phyloP scores from a whole-genome alignment of 768 basidiomycete genomes.

The Calocybe cyanea region DNA sequence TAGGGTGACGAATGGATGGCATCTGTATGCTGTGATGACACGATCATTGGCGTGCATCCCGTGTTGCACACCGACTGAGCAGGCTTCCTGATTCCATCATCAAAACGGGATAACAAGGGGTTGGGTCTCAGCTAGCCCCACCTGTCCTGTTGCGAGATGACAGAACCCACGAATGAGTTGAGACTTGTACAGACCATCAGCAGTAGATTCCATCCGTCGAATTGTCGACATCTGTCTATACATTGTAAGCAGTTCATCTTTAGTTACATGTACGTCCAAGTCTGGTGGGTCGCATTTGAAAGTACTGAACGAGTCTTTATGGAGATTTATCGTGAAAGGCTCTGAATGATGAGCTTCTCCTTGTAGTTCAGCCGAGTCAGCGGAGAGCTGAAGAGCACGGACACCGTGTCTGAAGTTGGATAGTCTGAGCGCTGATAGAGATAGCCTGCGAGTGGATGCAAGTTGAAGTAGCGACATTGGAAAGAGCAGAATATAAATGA shows the following conservation, averaged over 20 bases:
- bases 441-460: too few relatives aligned
- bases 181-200: constrained; percentile 94
- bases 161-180: constrained; percentile 98
- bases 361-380: constrained; percentile 67
- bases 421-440: too few relatives aligned
- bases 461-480: background rate
- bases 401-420: constrained; percentile 24
- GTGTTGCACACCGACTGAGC: constrained; percentile 89
- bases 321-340: constrained; percentile 83
- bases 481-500: background rate
- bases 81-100: constrained; percentile 71
- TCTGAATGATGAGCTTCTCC: constrained; percentile 43
- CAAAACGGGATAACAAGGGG: background rate
- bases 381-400: constrained; percentile 70
- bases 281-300: constrained; percentile 77
- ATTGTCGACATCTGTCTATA: constrained; percentile 91
- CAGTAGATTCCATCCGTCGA: constrained; percentile 97
- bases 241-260: constrained; percentile 79
- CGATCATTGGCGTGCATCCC: constrained; percentile 82
- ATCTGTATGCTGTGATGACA: constrained; percentile 96
- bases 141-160: constrained; percentile 97
- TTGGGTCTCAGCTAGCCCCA: constrained; percentile 21
- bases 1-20: constrained; percentile 96
- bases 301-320: constrained; percentile 84
- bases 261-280: constrained; percentile 81